These are phyloP conservation scores for Phyllosticta citribraziliensis DNA, from an alignment of 2,329 filamentous ascomycete genomes.

Conservation along the genomic window DNA sequence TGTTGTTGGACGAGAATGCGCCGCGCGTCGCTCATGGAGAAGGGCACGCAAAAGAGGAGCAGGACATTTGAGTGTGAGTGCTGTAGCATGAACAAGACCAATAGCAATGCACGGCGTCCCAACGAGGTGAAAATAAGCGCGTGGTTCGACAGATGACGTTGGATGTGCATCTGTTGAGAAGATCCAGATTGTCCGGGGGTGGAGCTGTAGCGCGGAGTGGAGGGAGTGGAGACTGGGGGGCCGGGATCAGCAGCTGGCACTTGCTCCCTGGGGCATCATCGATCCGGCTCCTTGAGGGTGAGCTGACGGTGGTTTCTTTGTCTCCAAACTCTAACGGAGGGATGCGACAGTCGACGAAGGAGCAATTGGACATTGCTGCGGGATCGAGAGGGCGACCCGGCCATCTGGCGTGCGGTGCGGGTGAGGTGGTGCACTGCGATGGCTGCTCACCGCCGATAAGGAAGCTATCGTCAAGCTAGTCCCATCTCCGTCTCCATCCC, in stretches of 20 bases:
- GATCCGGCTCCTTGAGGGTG: not conserved
- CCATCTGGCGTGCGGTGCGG: too few relatives aligned
- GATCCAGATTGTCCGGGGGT: not conserved
- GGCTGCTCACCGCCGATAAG: constrained; percentile 3
- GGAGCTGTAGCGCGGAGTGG: not conserved
- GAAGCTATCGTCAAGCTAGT: constrained; percentile 9
- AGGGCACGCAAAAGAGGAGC: not conserved
- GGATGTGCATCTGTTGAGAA: not conserved
- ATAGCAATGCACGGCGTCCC: not conserved
- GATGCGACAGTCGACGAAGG: not conserved
- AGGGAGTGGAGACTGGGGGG: not conserved
- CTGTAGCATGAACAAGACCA: not conserved
- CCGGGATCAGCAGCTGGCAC: not conserved
- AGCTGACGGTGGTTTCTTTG: not conserved
- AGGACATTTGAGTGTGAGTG: not conserved
- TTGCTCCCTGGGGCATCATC: not conserved
- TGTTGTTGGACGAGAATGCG: not conserved
- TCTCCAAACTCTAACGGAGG: not conserved
- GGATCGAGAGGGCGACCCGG: too few relatives aligned
- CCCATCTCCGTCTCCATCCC: too few relatives aligned
- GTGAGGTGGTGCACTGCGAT: not conserved
- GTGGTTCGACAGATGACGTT: not conserved
- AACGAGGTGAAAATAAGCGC: not conserved
- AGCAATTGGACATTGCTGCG: not conserved
- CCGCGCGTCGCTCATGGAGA: not conserved